Percentiles rank a stretch among this genome's conserved stretches.
Evolutionary conservation across 2,329 filamentous ascomycete species (phyloP).

Genomic region (Cordyceps cicadae): DNA sequence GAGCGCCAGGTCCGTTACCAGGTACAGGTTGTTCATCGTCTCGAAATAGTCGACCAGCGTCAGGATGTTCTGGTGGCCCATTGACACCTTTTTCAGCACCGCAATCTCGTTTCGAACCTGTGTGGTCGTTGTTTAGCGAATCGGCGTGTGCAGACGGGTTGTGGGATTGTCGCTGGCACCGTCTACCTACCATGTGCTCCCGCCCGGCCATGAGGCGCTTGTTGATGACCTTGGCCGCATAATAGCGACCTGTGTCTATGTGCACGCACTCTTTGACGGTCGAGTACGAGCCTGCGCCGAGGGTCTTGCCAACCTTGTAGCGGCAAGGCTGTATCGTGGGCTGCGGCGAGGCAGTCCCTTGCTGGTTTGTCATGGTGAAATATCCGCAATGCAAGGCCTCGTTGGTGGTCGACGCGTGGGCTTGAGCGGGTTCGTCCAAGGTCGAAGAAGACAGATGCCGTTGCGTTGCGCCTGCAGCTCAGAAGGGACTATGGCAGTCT

Average conservation of each 20-base stretch:
- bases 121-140: background rate
- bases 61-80: slow-evolving; percentile 97
- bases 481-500: background rate
- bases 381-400: background rate
- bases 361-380: slow-evolving; percentile 20
- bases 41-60: slow-evolving; percentile 99
- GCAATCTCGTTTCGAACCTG: slow-evolving; percentile 97
- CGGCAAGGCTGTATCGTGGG: slow-evolving; percentile 85
- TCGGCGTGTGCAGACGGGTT: background rate
- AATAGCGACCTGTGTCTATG: slow-evolving; percentile 94
- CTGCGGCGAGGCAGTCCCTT: slow-evolving; percentile 18
- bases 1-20: slow-evolving; percentile 92
- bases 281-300: slow-evolving; percentile 93
- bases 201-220: slow-evolving; percentile 95
- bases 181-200: slow-evolving; percentile 78
- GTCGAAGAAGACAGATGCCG: background rate
- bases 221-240: slow-evolving; percentile 99
- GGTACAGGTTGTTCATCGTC: slow-evolving; percentile 98
- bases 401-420: background rate
- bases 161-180: too few relatives aligned
- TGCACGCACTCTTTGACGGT: slow-evolving; percentile 99
- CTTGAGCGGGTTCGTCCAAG: background rate
- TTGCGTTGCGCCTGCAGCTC: background rate
- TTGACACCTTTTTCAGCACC: slow-evolving; percentile 93
- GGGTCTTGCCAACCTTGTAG: slow-evolving; percentile 97